These are phyloP conservation scores for Tulasnella sp. DNA, from an alignment of 768 basidiomycete genomes.

Conservation along the genomic window DNA sequence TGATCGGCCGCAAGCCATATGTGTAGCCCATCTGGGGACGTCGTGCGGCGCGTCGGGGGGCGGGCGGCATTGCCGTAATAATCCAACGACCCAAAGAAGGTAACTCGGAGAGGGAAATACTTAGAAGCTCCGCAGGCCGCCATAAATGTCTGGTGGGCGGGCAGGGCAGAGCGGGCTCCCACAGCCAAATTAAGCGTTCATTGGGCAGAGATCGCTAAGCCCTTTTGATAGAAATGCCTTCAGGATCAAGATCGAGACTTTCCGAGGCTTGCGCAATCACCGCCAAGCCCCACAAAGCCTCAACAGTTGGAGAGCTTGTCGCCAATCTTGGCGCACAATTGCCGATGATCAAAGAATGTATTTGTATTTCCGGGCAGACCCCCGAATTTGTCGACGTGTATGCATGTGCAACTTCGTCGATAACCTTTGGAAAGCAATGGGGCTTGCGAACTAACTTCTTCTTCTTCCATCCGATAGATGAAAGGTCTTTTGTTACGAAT, in stretches of 20 bases:
- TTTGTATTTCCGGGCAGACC: too few relatives aligned
- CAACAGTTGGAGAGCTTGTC: neutral
- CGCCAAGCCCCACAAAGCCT: neutral
- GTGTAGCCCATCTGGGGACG: neutral
- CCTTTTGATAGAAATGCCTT: neutral
- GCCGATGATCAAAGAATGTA: too few relatives aligned
- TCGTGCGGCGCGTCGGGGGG: neutral
- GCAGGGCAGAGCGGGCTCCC: neutral
- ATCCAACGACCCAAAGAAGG: neutral
- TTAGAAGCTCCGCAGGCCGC: neutral
- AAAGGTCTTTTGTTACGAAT: neutral
- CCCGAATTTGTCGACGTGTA: too few relatives aligned
- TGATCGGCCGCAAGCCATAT: neutral
- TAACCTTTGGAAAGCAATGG: neutral
- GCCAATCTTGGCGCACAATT: neutral
- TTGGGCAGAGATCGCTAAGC: neutral
- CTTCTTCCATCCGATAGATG: neutral
- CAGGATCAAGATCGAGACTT: neutral
- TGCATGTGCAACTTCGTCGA: neutral
- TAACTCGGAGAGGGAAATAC: neutral
- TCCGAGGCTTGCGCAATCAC: neutral
- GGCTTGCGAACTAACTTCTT: neutral
- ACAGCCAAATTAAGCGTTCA: neutral
- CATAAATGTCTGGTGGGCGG: neutral
- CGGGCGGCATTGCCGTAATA: neutral